Evolutionary conservation across 2,329 filamentous ascomycete species (phyloP), one percentile per base, ranked within the genome.

Genomic region (Gliomastix tumulicola): DNA sequence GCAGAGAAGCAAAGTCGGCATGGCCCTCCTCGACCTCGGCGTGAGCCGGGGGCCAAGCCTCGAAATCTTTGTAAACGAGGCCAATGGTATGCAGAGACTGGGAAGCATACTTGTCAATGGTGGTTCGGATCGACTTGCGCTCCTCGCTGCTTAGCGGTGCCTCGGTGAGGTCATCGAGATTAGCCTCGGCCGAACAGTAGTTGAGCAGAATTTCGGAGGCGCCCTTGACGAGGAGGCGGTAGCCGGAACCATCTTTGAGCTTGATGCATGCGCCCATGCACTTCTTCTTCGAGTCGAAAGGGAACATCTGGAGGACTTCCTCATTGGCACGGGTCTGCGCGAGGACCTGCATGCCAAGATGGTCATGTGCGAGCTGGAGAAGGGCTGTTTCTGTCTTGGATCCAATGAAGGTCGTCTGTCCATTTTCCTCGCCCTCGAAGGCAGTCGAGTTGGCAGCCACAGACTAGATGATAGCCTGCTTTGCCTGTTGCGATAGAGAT

Each of bases 1-100:
- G 63, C 28, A 78, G 68, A 5, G 73, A 53, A 16, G 74, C 79
- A 41, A 81, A 70, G 30, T 67, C 70, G 7, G 52, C 53, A 8
- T 84, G 81, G 42, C 83, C 81, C n/a, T 41, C 43, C 15, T 76
- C 69, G 40, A 84, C 79, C 11, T 74, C 60, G 15, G 70, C 78
- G 30, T 72, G 63, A 42, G 82, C 74, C 15, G 69, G 80, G 21
- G 84, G 84, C 83, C 83, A 88, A 36, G 61, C 65, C 35, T 79
- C 69, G 42, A 83, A 87, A 45, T 89, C 84, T 33, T 75, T 74
- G 57, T 85, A 88, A 10, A 84, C 69, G 43, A 88, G 68, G 19
- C 74, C 82, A 41, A 88, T 88, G 2, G 83, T 88, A 38, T 84
- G 77, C 16, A 88, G 71, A 13, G 83, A 87, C 31, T 76, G 66